A percentile compares a stretch with the other conserved stretches of the same genome.
Evolutionary conservation across 495 filamentous ascomycete species (phyloP).

Genomic region (Sphaerosporella brunnea): DNA sequence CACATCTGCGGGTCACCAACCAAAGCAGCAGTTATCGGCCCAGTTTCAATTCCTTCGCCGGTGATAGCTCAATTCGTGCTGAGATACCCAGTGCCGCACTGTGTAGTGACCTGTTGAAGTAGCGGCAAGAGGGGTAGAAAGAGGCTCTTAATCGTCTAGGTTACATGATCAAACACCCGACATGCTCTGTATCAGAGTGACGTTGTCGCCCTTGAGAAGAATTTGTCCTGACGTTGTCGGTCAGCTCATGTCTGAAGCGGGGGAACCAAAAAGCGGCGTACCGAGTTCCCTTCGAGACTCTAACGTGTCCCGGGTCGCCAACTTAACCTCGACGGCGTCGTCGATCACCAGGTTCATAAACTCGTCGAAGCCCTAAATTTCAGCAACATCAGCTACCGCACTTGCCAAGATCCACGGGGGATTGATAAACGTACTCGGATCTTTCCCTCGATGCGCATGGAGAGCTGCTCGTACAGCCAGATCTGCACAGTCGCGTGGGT

Average conservation of each 20-base stretch:
- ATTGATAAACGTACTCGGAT: constrained; percentile 51
- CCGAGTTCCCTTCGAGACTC: constrained; percentile 67
- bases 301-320: constrained; percentile 61
- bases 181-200: constrained; percentile 76
- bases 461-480: constrained; percentile 92
- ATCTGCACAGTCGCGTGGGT: constrained; percentile 72
- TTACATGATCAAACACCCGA: not conserved
- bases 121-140: too few species aligned
- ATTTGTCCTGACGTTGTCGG: constrained; percentile 59
- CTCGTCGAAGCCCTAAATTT: constrained; percentile 71
- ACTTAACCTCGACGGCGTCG: constrained; percentile 82
- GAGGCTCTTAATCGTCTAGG: too few species aligned
- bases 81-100: too few species aligned
- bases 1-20: too few species aligned
- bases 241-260: constrained; percentile 1
- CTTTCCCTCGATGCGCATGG: constrained; percentile 83
- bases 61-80: too few species aligned
- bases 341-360: constrained; percentile 99
- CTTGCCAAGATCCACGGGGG: too few species aligned
- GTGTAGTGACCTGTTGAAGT: too few species aligned
- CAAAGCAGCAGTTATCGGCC: too few species aligned
- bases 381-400: not conserved
- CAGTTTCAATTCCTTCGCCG: too few species aligned
- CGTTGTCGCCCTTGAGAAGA: constrained; percentile 90
- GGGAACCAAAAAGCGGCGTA: constrained; percentile 33